A percentile compares a stretch with the other conserved stretches of the same genome.
These are phyloP conservation scores for Sclerotinia borealis DNA, from an alignment of 2,329 filamentous ascomycete species.

Conservation along the genomic window DNA sequence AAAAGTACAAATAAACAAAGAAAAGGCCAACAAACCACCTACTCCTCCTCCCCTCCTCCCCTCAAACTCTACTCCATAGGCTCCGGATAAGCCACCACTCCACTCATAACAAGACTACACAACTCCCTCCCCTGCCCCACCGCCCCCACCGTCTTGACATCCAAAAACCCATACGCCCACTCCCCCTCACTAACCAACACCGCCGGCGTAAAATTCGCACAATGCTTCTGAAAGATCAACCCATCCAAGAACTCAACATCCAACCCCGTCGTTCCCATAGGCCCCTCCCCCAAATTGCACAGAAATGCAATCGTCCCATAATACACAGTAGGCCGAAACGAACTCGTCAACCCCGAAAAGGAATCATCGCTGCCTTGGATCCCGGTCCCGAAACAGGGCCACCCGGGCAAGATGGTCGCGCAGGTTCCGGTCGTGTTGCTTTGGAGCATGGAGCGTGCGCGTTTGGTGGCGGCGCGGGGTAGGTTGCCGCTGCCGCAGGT, in stretches of 20 bases:
- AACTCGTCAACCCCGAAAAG: fast-evolving
- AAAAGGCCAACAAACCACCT: neutral
- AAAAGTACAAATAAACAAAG: neutral
- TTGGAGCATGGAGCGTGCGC: neutral
- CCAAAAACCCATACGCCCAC: neutral
- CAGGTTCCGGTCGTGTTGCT: neutral
- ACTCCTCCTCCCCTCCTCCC: neutral
- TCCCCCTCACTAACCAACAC: neutral
- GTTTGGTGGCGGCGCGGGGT: neutral
- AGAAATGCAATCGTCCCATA: neutral
- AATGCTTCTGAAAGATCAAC: neutral
- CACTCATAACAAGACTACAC: neutral
- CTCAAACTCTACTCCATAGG: neutral
- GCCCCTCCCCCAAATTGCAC: neutral
- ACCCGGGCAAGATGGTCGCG: neutral
- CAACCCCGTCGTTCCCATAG: neutral
- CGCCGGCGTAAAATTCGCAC: neutral
- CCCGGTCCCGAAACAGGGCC: neutral
- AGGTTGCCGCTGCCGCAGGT: neutral
- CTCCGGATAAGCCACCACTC: neutral
- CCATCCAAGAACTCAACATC: neutral
- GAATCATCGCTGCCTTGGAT: neutral
- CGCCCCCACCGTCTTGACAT: neutral
- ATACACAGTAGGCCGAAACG: neutral
- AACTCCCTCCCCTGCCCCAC: conserved; percentile 1